Percentiles rank a stretch among this genome's conserved stretches.
These are phyloP conservation scores for Chlamydomonas asymmetrica DNA, from an alignment of 139 green algal species.

Conservation along the genomic window DNA sequence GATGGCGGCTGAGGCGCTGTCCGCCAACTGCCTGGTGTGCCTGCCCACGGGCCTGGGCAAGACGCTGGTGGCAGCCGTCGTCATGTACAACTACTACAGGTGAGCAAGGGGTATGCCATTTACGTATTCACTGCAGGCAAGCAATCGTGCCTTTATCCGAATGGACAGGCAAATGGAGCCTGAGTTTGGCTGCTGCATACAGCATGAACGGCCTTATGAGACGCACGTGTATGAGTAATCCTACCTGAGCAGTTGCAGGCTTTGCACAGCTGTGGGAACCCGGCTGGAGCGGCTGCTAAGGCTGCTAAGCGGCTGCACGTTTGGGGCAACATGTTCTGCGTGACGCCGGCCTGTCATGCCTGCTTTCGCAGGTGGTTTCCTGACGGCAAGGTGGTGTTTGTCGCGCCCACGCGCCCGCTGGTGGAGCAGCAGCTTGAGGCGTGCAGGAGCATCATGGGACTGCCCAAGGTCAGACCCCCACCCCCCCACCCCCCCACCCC, in stretches of 20 bases:
- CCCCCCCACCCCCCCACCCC: too few relatives aligned
- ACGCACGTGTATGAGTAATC: background rate
- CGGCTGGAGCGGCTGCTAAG: too few relatives aligned
- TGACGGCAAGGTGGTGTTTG: slow-evolving; percentile 90
- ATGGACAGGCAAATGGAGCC: too few relatives aligned
- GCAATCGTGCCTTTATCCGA: too few relatives aligned
- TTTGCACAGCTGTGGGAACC: too few relatives aligned
- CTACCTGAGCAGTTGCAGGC: too few relatives aligned
- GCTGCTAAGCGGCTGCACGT: too few relatives aligned
- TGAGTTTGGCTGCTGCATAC: too few relatives aligned
- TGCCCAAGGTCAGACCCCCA: slow-evolving; percentile 55
- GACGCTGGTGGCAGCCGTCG: slow-evolving; percentile 94
- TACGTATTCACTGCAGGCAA: too few relatives aligned
- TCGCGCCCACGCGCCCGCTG: slow-evolving; percentile 90
- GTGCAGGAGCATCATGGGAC: slow-evolving; percentile 74
- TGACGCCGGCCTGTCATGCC: too few relatives aligned
- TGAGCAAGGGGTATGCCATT: too few relatives aligned
- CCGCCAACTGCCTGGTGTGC: slow-evolving; percentile 91
- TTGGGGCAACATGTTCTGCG: too few relatives aligned
- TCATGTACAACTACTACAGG: slow-evolving; percentile 90
- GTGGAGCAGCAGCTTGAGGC: slow-evolving; percentile 91
- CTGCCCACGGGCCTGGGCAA: slow-evolving; percentile 96
- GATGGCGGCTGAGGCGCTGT: slow-evolving; percentile 70
- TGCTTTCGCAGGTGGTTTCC: slow-evolving; percentile 47
- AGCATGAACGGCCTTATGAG: background rate